A percentile compares a stretch with the other conserved stretches of the same genome.
Conservation (phyloP, 106 monocot genomes). For the Agapanthus africanus region DNA sequence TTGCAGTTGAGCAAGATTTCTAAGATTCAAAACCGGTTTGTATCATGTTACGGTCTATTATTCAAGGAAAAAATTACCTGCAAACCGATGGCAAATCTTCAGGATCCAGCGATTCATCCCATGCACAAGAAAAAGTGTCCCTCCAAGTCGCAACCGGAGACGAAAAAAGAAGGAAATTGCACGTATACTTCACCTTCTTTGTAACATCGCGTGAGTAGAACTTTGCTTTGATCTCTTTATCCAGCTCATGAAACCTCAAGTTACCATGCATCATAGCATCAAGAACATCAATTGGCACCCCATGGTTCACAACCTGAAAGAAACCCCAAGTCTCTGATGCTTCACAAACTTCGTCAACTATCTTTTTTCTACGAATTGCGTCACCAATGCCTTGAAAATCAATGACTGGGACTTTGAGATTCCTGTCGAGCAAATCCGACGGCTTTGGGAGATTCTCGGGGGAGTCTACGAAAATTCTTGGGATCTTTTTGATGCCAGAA, state of each 20-base stretch:
- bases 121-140: conserved; percentile 9
- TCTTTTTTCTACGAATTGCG: background rate
- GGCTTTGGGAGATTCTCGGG: conserved; percentile 5
- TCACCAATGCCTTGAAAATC: conserved; percentile 7
- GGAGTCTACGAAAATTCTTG: conserved; percentile 31
- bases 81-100: conserved; percentile 12
- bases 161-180: conserved; percentile 11
- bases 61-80: too few species aligned
- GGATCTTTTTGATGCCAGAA: conserved; percentile 30
- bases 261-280: conserved; percentile 19
- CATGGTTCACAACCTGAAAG: conserved; percentile 31
- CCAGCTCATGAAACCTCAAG: conserved; percentile 21
- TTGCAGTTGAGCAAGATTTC: too few species aligned
- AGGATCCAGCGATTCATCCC: background rate
- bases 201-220: conserved; percentile 8
- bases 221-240: conserved; percentile 7
- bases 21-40: too few species aligned
- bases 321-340: conserved; percentile 18
- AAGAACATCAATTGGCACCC: conserved; percentile 9
- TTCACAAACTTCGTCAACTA: conserved; percentile 5
- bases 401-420: conserved; percentile 16
- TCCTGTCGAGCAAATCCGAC: background rate
- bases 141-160: conserved; percentile 16
- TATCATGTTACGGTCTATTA: too few species aligned
- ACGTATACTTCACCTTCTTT: conserved; percentile 6